Evolutionary conservation across 345 rosid species (phyloP).

Genomic region (Clausena lansium): DNA sequence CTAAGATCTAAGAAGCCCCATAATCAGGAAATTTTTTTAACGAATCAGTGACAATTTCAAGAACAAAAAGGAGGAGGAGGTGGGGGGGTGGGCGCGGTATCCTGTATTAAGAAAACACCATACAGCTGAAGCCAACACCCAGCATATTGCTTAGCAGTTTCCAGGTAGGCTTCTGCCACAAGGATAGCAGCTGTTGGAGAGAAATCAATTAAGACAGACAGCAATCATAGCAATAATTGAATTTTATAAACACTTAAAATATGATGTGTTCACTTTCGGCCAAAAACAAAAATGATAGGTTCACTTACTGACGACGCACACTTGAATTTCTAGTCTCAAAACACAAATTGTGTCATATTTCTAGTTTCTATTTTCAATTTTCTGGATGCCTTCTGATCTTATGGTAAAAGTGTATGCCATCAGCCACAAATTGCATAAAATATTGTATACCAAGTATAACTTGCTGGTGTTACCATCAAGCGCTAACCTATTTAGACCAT

Average conservation of each 20-base stretch:
- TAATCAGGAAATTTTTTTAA: background rate
- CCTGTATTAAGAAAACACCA: background rate
- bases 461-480: slow-evolving; percentile 4
- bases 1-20: background rate
- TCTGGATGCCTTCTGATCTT: background rate
- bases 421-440: background rate
- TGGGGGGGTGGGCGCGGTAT: too few species aligned
- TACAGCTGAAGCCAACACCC: background rate
- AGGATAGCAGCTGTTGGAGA: background rate
- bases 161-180: background rate
- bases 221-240: background rate
- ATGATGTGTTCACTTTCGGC: background rate
- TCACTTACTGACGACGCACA: background rate
- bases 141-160: background rate
- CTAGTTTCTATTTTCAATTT: background rate
- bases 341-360: background rate
- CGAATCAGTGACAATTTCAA: background rate
- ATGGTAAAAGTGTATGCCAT: background rate
- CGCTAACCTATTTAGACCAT: slow-evolving; percentile 16
- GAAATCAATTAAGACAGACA: background rate
- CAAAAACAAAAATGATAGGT: background rate
- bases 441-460: background rate
- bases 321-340: background rate
- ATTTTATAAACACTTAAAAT: background rate
- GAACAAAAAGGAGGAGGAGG: too few species aligned